Evolutionary conservation across 1,284 basidiomycete genomes (phyloP).

Genomic region (Trametes polyzona): DNA sequence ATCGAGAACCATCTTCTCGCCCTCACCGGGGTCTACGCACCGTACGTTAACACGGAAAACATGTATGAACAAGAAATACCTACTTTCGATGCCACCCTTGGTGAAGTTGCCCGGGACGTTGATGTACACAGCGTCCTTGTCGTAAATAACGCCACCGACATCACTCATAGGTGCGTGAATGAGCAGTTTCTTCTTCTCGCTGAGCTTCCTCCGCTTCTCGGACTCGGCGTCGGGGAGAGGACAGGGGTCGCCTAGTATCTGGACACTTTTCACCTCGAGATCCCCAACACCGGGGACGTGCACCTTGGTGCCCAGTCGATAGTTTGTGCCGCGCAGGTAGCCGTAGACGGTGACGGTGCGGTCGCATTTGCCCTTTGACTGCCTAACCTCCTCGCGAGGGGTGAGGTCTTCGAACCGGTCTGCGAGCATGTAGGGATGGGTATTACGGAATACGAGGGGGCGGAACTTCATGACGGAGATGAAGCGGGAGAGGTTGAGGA

Average conservation of each 20-base stretch:
- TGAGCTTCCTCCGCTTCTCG: conserved; percentile 91
- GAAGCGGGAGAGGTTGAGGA: conserved; percentile 94
- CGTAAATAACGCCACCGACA: conserved; percentile 95
- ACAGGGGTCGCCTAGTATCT: conserved; percentile 89
- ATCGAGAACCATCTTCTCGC: conserved; percentile 97
- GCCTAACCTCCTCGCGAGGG: conserved; percentile 80
- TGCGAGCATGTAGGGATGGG: conserved; percentile 94
- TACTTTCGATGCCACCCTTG: conserved; percentile 65
- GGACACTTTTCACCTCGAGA: conserved; percentile 75
- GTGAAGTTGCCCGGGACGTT: conserved; percentile 97
- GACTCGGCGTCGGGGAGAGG: conserved; percentile 91
- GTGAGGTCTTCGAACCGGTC: conserved; percentile 97
- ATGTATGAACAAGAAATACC: conserved; percentile 25
- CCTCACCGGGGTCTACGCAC: conserved; percentile 68
- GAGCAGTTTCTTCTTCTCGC: conserved; percentile 91
- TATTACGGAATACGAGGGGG: conserved; percentile 94
- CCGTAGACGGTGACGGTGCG: conserved; percentile 94
- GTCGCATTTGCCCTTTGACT: conserved; percentile 85
- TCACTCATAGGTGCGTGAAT: conserved; percentile 99
- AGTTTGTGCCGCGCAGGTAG: conserved; percentile 91
- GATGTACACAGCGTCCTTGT: conserved; percentile 98
- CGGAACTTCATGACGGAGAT: conserved; percentile 99
- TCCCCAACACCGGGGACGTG: conserved; percentile 97
- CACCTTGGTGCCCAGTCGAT: conserved; percentile 82
- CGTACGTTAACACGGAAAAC: neutral